Conservation (phyloP, 176 grass and related monocot species). For the Canna indica region DNA sequence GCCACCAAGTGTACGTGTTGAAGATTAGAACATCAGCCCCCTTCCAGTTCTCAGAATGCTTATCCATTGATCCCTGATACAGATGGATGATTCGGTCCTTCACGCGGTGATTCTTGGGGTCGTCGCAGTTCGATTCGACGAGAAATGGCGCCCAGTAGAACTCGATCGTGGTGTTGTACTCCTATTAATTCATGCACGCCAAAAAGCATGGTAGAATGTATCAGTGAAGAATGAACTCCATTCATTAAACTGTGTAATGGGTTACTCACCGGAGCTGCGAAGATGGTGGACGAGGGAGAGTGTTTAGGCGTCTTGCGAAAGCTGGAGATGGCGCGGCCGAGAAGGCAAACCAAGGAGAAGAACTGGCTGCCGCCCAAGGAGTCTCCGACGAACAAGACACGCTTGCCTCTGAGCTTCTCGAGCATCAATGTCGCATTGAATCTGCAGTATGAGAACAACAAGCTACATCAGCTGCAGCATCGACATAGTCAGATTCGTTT, state of each 20-base stretch:
- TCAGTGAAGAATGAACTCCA: too few species aligned
- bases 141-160: slow-evolving; percentile 26
- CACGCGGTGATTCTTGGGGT: not conserved
- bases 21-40: slow-evolving; percentile 18
- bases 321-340: not conserved
- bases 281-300: not conserved
- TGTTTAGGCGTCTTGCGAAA: not conserved
- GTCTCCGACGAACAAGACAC: slow-evolving; percentile 15
- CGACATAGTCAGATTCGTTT: too few species aligned
- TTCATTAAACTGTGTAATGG: too few species aligned
- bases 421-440: slow-evolving; percentile 23
- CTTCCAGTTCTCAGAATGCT: slow-evolving; percentile 14
- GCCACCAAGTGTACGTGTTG: slow-evolving; percentile 26
- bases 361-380: not conserved
- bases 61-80: not conserved
- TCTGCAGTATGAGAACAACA: not conserved
- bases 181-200: not conserved
- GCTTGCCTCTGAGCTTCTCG: slow-evolving; percentile 9
- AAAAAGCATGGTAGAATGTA: too few species aligned
- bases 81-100: not conserved
- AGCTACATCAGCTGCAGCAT: not conserved
- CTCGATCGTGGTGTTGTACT: slow-evolving; percentile 5
- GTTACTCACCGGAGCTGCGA: slow-evolving; percentile 32
- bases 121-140: slow-evolving; percentile 21
- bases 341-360: slow-evolving; percentile 15